Conservation (phyloP, 192 early-diverging fungal genomes). For the Backusella macrospora region DNA sequence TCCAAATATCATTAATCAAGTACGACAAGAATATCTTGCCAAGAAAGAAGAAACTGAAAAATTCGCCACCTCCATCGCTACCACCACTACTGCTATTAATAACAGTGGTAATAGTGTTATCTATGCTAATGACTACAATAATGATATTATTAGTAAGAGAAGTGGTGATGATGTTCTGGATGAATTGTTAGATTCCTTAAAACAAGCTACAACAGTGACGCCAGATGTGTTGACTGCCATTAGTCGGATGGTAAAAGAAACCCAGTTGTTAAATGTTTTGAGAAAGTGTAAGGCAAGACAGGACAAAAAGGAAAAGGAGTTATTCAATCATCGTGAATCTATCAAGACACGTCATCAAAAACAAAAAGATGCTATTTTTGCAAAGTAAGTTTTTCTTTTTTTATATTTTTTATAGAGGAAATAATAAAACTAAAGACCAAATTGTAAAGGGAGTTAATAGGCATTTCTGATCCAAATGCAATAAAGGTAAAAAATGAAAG, state of each 20-base stretch:
- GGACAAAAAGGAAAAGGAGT: conserved; percentile 27
- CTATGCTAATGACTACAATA: neutral
- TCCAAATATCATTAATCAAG: conserved; percentile 26
- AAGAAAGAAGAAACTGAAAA: neutral
- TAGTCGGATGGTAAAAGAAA: conserved; percentile 26
- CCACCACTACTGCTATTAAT: neutral
- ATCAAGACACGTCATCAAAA: conserved; percentile 13
- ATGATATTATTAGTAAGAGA: neutral
- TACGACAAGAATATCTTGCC: conserved; percentile 28
- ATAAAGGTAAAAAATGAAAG: conserved; percentile 17
- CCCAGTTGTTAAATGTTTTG: conserved; percentile 14
- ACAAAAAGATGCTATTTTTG: conserved; percentile 21
- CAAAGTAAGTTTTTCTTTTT: conserved; percentile 1
- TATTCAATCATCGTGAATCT: conserved; percentile 21
- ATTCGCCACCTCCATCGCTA: neutral
- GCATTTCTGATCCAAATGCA: conserved; percentile 17
- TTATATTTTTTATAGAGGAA: neutral
- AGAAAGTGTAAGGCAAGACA: conserved; percentile 21
- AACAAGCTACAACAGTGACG: conserved; percentile 24
- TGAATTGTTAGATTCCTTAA: neutral
- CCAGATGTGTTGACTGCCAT: conserved; percentile 26
- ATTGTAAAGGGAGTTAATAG: conserved; percentile 28
- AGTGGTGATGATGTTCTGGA: conserved; percentile 1
- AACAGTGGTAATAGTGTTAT: neutral
- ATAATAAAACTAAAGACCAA: neutral